These are phyloP conservation scores for Sordariomycetes sp. DNA, from an alignment of 2,329 filamentous ascomycete species.

Conservation along the genomic window DNA sequence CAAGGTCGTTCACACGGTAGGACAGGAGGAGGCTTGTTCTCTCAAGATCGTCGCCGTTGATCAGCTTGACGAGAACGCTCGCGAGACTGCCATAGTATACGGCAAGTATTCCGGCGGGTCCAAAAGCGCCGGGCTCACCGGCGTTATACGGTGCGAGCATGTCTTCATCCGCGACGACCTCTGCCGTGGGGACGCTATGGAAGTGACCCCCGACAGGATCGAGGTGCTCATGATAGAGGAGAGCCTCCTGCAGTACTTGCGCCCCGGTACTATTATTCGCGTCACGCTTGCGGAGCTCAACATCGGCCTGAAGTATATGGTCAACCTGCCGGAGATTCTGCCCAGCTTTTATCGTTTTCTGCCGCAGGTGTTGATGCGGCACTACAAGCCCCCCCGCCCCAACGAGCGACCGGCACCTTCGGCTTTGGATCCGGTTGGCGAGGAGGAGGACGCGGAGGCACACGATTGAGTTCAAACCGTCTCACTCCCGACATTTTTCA, in stretches of 20 bases:
- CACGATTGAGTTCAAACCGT: not conserved
- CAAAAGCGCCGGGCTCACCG: not conserved
- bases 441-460: not conserved
- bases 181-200: slow-evolving; percentile 19
- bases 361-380: slow-evolving; percentile 57
- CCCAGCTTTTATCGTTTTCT: slow-evolving; percentile 56
- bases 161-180: slow-evolving; percentile 37
- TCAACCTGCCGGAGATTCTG: slow-evolving; percentile 40
- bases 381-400: slow-evolving; percentile 47
- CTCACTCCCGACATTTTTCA: not conserved
- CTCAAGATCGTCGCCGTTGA: slow-evolving; percentile 50
- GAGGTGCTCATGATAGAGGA: slow-evolving; percentile 59
- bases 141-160: slow-evolving; percentile 10
- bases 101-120: not conserved
- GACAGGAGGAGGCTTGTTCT: slow-evolving; percentile 35
- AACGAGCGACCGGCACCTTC: slow-evolving; percentile 35
- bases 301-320: slow-evolving; percentile 56
- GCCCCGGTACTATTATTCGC: slow-evolving; percentile 54
- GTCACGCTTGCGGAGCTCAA: slow-evolving; percentile 44
- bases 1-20: slow-evolving; percentile 25
- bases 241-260: slow-evolving; percentile 37
- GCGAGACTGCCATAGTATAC: not conserved
- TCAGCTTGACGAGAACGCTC: slow-evolving; percentile 21
- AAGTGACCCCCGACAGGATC: not conserved
- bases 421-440: slow-evolving; percentile 12